Conservation (phyloP, 768 basidiomycete species). For the Amanita phalloides region DNA sequence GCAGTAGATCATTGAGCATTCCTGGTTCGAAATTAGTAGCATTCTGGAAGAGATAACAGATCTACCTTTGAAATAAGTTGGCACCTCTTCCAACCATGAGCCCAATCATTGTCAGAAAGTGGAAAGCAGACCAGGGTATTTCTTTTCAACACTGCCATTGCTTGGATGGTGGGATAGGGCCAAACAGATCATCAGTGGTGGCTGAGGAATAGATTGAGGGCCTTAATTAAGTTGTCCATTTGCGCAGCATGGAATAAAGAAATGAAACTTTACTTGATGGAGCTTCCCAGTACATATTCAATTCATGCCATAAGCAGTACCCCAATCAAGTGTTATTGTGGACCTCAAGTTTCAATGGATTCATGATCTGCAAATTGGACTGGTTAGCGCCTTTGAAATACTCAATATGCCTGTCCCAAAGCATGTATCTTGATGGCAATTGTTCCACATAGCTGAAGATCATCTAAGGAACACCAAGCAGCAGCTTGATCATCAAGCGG, state of each 20-base stretch:
- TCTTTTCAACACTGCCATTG: conserved; percentile 12
- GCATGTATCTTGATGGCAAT: conserved; percentile 19
- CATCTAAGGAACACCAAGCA: conserved; percentile 16
- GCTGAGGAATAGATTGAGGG: conserved; percentile 8
- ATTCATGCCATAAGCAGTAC: conserved; percentile 14
- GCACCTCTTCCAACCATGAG: conserved; percentile 7
- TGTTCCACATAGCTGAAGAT: conserved; percentile 18
- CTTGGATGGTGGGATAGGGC: conserved; percentile 17
- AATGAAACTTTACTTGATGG: conserved; percentile 6
- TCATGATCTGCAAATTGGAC: conserved; percentile 1
- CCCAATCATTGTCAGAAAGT: conserved; percentile 15
- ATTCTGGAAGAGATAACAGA: conserved; percentile 9
- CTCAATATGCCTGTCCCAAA: conserved; percentile 11
- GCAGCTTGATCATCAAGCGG: conserved; percentile 13
- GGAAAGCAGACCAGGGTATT: conserved; percentile 17
- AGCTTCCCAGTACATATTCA: conserved; percentile 7
- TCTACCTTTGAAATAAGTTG: no score
- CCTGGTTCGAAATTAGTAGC: not conserved
- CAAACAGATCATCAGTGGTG: conserved; percentile 16
- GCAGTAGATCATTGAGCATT: conserved; percentile 10
- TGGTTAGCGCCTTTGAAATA: conserved; percentile 12
- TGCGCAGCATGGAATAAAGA: not conserved
- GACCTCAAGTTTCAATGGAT: conserved; percentile 10
- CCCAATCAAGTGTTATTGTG: conserved; percentile 16
- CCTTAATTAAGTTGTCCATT: not conserved